Evolutionary conservation across 371 early-diverging fungal species (phyloP).

Genomic region (Lichtheimia ramosa): DNA sequence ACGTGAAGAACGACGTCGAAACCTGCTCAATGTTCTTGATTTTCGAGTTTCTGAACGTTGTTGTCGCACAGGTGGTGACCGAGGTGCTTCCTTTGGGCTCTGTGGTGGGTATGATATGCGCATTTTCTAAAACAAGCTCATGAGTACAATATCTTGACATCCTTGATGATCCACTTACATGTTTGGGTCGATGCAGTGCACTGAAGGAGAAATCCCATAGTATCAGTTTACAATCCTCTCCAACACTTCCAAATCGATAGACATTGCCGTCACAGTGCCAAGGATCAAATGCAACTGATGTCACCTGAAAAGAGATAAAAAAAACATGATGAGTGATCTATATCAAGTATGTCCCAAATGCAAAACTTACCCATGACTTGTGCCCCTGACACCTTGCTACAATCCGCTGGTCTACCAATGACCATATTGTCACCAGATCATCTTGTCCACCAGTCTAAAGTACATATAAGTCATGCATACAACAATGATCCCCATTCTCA

Average conservation of each 20-base stretch:
- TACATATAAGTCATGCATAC: neutral
- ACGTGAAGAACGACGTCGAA: slow-evolving; percentile 20
- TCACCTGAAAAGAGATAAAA: slow-evolving; percentile 41
- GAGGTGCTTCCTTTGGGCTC: slow-evolving; percentile 3
- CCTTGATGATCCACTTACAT: slow-evolving; percentile 36
- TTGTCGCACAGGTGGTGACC: neutral
- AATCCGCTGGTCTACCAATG: slow-evolving; percentile 69
- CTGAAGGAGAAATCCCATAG: slow-evolving; percentile 93
- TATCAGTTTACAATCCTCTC: slow-evolving; percentile 85
- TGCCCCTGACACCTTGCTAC: slow-evolving; percentile 94
- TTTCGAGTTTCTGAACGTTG: slow-evolving; percentile 3
- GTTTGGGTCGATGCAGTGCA: slow-evolving; percentile 76
- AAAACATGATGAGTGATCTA: no score
- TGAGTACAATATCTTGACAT: neutral
- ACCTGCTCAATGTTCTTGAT: slow-evolving; percentile 17
- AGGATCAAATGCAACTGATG: slow-evolving; percentile 90
- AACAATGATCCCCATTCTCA: neutral
- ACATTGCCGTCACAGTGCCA: slow-evolving; percentile 81
- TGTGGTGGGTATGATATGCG: slow-evolving; percentile 8
- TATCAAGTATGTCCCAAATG: no score
- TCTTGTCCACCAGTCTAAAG: slow-evolving; percentile 89
- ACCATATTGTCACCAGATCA: slow-evolving; percentile 93
- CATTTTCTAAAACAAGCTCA: neutral
- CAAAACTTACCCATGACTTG: slow-evolving; percentile 77
- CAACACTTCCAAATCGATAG: slow-evolving; percentile 90